phyloP scores from a whole-genome alignment of 352 stramenopile genomes.

The Hyaloperonospora brassicae region DNA sequence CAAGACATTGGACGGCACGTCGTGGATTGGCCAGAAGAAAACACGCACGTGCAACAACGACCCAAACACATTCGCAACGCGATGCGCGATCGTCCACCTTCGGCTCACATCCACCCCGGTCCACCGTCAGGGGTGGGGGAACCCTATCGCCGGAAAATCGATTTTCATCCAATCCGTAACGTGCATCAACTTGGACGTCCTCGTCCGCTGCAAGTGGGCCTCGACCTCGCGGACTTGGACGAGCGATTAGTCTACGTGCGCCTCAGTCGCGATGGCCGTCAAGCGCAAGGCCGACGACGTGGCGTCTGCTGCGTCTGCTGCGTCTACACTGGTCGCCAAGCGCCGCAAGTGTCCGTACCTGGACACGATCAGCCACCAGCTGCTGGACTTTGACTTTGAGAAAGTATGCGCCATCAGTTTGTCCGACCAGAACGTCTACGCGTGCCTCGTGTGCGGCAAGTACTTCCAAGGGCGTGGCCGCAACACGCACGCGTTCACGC shows the following conservation, averaged over 20 bases:
- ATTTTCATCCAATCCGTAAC: too few species aligned
- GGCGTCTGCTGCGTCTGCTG: slow-evolving; percentile 2
- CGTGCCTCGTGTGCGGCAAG: slow-evolving; percentile 98
- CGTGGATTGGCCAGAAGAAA: too few species aligned
- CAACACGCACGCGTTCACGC: slow-evolving; percentile 93
- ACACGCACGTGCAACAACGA: too few species aligned
- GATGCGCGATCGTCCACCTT: too few species aligned
- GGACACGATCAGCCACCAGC: slow-evolving; percentile 95
- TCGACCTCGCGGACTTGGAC: slow-evolving; percentile 4
- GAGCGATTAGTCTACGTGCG: not conserved
- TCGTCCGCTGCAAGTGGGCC: not conserved
- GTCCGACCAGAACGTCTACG: slow-evolving; percentile 96
- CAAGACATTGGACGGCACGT: too few species aligned
- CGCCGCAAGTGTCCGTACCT: slow-evolving; percentile 95
- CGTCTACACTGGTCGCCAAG: slow-evolving; percentile 24
- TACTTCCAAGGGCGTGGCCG: slow-evolving; percentile 94
- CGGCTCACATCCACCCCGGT: too few species aligned
- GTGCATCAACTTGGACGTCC: too few species aligned
- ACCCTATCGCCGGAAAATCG: too few species aligned
- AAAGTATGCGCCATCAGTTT: slow-evolving; percentile 95
- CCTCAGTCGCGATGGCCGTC: slow-evolving; percentile 9
- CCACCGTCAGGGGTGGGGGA: too few species aligned
- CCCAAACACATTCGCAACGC: too few species aligned
- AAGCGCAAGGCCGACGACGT: slow-evolving; percentile 44
- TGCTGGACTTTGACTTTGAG: slow-evolving; percentile 99